Evolutionary conservation across 2,329 filamentous ascomycete genomes (phyloP).

Genomic region (Fusarium coffeatum): DNA sequence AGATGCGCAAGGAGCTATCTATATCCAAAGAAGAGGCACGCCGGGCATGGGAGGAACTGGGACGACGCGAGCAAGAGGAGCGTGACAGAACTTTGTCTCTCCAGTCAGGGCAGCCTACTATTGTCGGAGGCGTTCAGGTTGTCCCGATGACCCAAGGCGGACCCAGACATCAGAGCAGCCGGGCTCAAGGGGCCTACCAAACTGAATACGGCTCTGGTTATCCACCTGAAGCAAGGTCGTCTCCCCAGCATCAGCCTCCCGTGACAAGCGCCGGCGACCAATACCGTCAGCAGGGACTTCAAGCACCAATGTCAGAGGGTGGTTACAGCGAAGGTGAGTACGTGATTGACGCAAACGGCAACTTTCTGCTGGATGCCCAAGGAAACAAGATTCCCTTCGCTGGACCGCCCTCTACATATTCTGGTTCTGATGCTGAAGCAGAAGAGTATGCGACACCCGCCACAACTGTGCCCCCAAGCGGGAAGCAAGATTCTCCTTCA

Average conservation of each 20-base stretch:
- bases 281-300: constrained; percentile 42
- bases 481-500: constrained; percentile 49
- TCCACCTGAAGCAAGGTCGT: constrained; percentile 55
- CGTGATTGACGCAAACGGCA: constrained; percentile 69
- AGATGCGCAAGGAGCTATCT: constrained; percentile 91
- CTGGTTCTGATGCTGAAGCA: constrained; percentile 63
- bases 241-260: constrained; percentile 55
- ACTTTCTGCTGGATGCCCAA: constrained; percentile 69
- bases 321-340: constrained; percentile 79
- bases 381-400: constrained; percentile 69
- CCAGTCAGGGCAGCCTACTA: constrained; percentile 85
- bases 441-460: constrained; percentile 69
- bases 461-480: constrained; percentile 56
- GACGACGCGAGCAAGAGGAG: constrained; percentile 91
- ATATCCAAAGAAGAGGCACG: constrained; percentile 97
- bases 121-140: constrained; percentile 93
- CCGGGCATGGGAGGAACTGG: constrained; percentile 96
- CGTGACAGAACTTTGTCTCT: constrained; percentile 87
- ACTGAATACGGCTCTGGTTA: constrained; percentile 48
- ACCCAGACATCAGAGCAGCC: constrained; percentile 62
- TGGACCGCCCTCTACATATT: constrained; percentile 58
- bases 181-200: constrained; percentile 51
- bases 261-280: constrained; percentile 47
- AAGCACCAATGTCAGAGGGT: constrained; percentile 63
- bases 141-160: constrained; percentile 87